Percentiles rank a stretch among this genome's conserved stretches.
phyloP scores from a whole-genome alignment of 768 basidiomycete genomes.

The Roridomyces roridus region DNA sequence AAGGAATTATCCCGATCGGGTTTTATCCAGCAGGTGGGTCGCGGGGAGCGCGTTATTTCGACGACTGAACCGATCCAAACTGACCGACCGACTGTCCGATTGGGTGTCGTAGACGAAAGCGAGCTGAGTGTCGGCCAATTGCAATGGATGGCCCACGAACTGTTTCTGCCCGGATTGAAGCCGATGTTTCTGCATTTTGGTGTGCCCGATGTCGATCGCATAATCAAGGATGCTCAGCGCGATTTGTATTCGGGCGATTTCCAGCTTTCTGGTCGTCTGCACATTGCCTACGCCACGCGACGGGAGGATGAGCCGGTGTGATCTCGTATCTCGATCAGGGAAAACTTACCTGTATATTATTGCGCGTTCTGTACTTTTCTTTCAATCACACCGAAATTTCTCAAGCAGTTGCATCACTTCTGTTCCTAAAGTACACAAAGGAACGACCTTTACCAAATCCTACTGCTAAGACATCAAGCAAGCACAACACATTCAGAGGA shows the following conservation, averaged over 20 bases:
- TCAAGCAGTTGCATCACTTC: conserved; percentile 63
- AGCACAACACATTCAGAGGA: conserved; percentile 31
- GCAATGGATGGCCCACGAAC: conserved; percentile 77
- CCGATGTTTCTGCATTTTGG: conserved; percentile 63
- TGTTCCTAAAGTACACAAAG: conserved; percentile 64
- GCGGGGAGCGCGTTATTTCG: too few species aligned
- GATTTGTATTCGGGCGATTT: conserved; percentile 68
- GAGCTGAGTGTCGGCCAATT: conserved; percentile 71
- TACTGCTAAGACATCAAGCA: conserved; percentile 37
- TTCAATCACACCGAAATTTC: conserved; percentile 10
- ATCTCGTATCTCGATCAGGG: too few species aligned
- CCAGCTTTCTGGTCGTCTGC: conserved; percentile 55
- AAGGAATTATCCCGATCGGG: conserved; percentile 70
- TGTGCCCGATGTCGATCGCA: conserved; percentile 58
- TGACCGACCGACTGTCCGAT: neutral
- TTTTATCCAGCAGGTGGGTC: conserved; percentile 71
- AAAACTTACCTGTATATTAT: too few species aligned
- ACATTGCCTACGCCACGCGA: conserved; percentile 63
- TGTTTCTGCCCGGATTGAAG: conserved; percentile 66
- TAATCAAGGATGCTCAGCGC: conserved; percentile 67
- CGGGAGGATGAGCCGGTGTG: too few species aligned
- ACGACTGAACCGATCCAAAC: too few species aligned
- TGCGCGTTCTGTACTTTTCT: neutral
- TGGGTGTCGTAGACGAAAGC: conserved; percentile 49
- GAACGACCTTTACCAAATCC: conserved; percentile 60